Evolutionary conservation across 1,139 yeast genomes (phyloP), one percentile per base, ranked within the genome.

Genomic region (Geotrichum siamense): DNA sequence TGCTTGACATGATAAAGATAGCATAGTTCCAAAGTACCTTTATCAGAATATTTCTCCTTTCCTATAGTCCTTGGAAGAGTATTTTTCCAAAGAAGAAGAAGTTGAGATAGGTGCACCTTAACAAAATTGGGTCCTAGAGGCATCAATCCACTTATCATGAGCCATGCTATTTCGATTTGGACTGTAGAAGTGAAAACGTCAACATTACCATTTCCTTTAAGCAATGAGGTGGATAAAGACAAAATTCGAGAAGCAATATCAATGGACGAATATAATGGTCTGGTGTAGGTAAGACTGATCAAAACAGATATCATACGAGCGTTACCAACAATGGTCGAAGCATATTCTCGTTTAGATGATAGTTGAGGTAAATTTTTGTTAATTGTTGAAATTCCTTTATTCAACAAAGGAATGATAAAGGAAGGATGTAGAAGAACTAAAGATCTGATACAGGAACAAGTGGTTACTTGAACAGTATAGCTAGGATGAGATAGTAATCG

Each of bases 61-160:
- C 53, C 53, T n/a, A 54, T 47, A 1, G 65, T 62, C 31, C 56
- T 63, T 2, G 87, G 82, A 44, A 87, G 66, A n/a, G 86, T 71
- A 48, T 79, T 76, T 56, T 84, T 84, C 95, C 96, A 87, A 51
- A 86, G 75, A 4, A 78, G 72, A 39, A 86, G 67, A 45, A 85
- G 71, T 57, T 85, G 95, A 0, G 91, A 75, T 3, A 86, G 71
- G 57, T 85, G 84, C 50, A 83, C 72, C 51, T 74, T 75, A 32
- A 83, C 75, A 53, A 79, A 82, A 13, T 74, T 70, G 10, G 75
- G 73, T 38, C 82, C 80, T 48, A 81, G 75, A 17, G 86, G 79
- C 62, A 89, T 82, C 35, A 87, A 65, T 0, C 96, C 94, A 42
- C 81, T 70, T 32, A 91, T 65, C 19, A 86, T 64, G 3, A 81